A percentile compares a stretch with the other conserved stretches of the same genome.
Conservation (phyloP, 2,329 filamentous ascomycete species). For the Ceratocystis cacaofunesta region DNA sequence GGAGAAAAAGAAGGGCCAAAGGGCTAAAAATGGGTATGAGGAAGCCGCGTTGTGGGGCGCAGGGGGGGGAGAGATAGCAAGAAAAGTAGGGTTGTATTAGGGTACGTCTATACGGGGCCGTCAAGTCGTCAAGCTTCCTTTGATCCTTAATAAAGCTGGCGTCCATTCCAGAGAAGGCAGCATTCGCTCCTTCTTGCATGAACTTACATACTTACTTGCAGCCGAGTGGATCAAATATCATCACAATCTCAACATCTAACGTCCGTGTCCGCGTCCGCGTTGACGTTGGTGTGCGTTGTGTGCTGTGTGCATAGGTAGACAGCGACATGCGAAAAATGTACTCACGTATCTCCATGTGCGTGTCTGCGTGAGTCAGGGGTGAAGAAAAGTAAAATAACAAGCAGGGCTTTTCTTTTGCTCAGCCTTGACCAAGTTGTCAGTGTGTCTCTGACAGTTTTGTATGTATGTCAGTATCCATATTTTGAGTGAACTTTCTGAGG, state of each 20-base stretch:
- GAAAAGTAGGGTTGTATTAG: neutral
- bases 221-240: too few species aligned
- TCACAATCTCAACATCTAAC: too few species aligned
- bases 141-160: too few species aligned
- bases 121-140: neutral
- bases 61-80: neutral
- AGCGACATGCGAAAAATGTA: neutral
- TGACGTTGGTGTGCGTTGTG: neutral
- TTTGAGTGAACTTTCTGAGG: neutral
- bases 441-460: neutral
- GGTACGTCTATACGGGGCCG: neutral
- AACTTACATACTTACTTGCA: neutral
- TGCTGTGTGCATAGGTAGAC: neutral
- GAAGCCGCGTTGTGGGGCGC: neutral
- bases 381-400: neutral
- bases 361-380: neutral
- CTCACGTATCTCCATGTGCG: neutral
- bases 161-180: neutral
- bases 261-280: neutral
- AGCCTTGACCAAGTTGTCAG: neutral
- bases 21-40: neutral
- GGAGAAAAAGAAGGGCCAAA: neutral
- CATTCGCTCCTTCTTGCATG: neutral
- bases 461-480: neutral
- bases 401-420: neutral